Base-by-base conservation (phyloP, 208 protist species). In the Herpetomonas samuelpessoai region DNA sequence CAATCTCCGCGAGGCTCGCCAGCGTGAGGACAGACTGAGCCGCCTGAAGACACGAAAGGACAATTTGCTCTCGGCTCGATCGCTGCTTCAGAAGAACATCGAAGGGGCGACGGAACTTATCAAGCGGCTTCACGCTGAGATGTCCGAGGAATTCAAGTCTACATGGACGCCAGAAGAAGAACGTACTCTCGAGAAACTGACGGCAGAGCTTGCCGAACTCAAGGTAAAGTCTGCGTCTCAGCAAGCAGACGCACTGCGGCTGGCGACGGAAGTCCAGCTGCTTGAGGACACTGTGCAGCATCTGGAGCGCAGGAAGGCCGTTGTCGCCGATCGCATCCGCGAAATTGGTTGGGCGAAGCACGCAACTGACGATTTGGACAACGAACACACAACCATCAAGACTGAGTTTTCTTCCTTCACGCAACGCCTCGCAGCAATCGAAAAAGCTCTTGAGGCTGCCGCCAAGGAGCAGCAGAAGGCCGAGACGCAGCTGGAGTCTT, bases 201-300 rank as follows among this genome's bases (percentile, higher is more conserved):
- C 74, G 12, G 62, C 71, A 28, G 61, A 79, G 46, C 53, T 92
- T 16, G 60, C 80, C 29, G 51, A 79, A 1, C 9, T 44, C 21
- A 77, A 79, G 16, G 56, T 67, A 1, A 31, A 68, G 1, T 64
- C 79, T 6, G 63, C 79, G 2, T 24, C 68, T 39, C 35, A 82
- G 62, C 78, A 91, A 51, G 62, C 76, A 29, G 65, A 71, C 18
- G 57, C 54, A 21, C 62, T 90, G 24, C 76, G 92, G 51, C 35
- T 85, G 12, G 71, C 66, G 0, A 94, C 88, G 0, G 83, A 94
- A 39, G 70, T 79, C 2, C 74, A 84, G 44, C 62, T 93, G 19
- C 62, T 91, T 54, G 81, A 93, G 46, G 86, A 93, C 67, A 90
- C 78, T 16, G 56, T 62, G 35, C 67, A 74, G 26, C 84, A 92